Evolutionary conservation across 192 early-diverging fungal species (phyloP).

Genomic region (Entomortierella beljakovae): DNA sequence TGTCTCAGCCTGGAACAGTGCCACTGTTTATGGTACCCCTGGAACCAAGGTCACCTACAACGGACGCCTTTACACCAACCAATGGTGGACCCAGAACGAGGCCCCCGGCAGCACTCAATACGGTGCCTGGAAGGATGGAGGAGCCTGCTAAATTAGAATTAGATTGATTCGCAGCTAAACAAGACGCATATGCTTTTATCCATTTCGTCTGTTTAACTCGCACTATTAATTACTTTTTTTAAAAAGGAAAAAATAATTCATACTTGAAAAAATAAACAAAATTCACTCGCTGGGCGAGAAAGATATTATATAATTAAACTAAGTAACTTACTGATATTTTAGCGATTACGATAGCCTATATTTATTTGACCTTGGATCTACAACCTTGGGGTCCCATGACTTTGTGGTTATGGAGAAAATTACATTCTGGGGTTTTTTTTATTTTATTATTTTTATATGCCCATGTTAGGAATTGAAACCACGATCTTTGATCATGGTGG

Average conservation of each 20-base stretch:
- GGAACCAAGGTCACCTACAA: slow-evolving; percentile 46
- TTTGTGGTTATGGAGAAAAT: no score
- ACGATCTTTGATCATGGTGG: no score
- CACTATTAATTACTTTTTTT: slow-evolving; percentile 3
- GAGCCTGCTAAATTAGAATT: slow-evolving; percentile 46
- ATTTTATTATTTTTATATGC: no score
- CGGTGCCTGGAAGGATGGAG: slow-evolving; percentile 53
- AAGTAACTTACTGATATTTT: no score
- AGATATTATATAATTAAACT: no score
- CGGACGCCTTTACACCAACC: slow-evolving; percentile 42
- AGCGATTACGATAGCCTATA: no score
- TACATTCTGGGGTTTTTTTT: no score
- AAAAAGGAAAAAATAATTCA: no score
- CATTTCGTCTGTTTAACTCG: not conserved
- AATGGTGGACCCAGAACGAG: slow-evolving; percentile 53
- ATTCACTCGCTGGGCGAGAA: slow-evolving; percentile 19
- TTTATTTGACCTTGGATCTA: no score
- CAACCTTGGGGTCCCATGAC: no score
- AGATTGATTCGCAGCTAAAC: not conserved
- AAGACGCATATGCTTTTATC: not conserved
- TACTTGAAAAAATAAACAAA: slow-evolving; percentile 1
- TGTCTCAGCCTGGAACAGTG: slow-evolving; percentile 40
- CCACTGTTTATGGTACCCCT: slow-evolving; percentile 20
- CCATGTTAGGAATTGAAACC: no score
- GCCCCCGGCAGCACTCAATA: slow-evolving; percentile 12